phyloP scores from a whole-genome alignment of 1,139 yeast genomes.

The Kurtzmaniella quercitrusa region DNA sequence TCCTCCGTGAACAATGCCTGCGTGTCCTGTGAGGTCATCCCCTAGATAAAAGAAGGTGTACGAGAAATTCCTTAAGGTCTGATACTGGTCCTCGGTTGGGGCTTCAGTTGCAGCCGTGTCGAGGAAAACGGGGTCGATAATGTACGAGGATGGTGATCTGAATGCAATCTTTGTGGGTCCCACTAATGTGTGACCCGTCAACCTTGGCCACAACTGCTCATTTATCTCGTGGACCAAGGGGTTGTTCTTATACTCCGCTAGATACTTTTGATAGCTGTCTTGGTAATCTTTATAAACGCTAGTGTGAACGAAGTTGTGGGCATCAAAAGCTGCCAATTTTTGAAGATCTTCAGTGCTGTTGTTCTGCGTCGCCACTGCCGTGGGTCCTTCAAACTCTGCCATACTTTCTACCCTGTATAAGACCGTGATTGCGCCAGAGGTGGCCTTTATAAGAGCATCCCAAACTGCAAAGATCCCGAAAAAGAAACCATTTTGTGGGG shows the following conservation, averaged over 20 bases:
- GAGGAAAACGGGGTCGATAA: conserved; percentile 29
- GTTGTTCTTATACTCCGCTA: conserved; percentile 5
- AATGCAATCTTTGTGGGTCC: conserved; percentile 34
- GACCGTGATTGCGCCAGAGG: no score
- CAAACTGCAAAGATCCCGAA: background rate
- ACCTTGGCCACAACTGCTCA: conserved; percentile 25
- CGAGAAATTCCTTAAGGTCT: conserved; percentile 6
- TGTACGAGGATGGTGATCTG: conserved; percentile 33
- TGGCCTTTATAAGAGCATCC: background rate
- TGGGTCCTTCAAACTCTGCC: conserved; percentile 4
- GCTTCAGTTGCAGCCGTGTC: conserved; percentile 12
- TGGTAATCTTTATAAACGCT: conserved; percentile 9
- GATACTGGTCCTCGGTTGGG: conserved; percentile 8
- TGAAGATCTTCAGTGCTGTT: conserved; percentile 5
- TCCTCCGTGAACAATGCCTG: conserved; percentile 54
- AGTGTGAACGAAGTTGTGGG: conserved; percentile 4
- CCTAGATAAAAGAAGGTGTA: conserved; percentile 45
- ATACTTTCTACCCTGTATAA: background rate
- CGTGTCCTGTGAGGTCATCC: conserved; percentile 43
- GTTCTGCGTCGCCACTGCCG: conserved; percentile 5
- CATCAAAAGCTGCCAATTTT: background rate
- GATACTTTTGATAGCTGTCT: conserved; percentile 7
- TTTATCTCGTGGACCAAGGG: conserved; percentile 20
- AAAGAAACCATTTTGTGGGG: background rate
- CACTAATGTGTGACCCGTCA: conserved; percentile 33